A percentile compares a stretch with the other conserved stretches of the same genome.
Evolutionary conservation across 257 asterid species (phyloP).

Genomic region (Plantago elongata): DNA sequence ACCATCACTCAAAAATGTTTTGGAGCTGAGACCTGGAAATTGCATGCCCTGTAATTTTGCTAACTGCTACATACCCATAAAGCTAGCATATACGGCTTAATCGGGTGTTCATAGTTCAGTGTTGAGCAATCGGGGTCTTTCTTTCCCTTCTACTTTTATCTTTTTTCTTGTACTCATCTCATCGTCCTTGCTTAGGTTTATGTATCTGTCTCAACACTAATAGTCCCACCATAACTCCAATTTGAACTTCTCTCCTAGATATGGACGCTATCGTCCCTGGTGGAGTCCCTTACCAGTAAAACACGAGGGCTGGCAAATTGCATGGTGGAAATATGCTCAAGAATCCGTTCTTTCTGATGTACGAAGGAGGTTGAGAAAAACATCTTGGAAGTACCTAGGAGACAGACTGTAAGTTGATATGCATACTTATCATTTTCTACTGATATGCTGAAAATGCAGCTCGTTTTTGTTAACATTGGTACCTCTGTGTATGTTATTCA

Average conservation of each 20-base stretch:
- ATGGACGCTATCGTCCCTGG: conserved; percentile 96
- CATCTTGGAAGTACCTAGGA: conserved; percentile 92
- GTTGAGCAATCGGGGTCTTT: no score
- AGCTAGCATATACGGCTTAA: no score
- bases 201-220: no score
- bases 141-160: no score
- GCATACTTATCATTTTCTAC: conserved; percentile 12
- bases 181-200: no score
- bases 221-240: no score
- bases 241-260: conserved; percentile 36
- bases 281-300: conserved; percentile 70
- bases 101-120: no score
- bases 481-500: not conserved
- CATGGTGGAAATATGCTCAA: conserved; percentile 97
- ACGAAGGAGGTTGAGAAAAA: conserved; percentile 66
- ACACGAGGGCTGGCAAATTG: conserved; percentile 80
- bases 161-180: no score
- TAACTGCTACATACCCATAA: not conserved
- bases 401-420: conserved; percentile 77
- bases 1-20: not conserved
- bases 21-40: conserved; percentile 16
- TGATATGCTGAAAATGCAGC: conserved; percentile 12
- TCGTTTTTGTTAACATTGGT: conserved; percentile 13
- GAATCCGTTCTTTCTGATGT: conserved; percentile 83
- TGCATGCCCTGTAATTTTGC: not conserved